These are phyloP conservation scores for Umbelopsis vinacea DNA, from an alignment of 192 early-diverging fungal species.

Conservation along the genomic window DNA sequence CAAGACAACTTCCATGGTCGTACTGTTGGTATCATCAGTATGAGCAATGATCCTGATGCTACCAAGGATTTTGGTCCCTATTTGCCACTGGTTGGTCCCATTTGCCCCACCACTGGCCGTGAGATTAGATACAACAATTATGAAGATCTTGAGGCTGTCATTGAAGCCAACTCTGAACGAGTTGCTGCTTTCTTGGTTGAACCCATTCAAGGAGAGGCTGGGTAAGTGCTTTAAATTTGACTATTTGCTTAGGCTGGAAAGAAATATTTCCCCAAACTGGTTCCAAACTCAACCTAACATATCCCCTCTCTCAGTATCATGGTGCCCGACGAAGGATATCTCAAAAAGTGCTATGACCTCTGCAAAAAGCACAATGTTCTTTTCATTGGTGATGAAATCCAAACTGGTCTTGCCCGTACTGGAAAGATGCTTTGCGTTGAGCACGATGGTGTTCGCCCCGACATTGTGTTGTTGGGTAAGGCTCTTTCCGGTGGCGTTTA, in stretches of 20 bases:
- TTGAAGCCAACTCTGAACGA: constrained; percentile 80
- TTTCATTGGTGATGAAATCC: constrained; percentile 98
- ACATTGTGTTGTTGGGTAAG: constrained; percentile 95
- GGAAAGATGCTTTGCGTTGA: constrained; percentile 95
- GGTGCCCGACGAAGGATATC: constrained; percentile 93
- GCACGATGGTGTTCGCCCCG: constrained; percentile 90
- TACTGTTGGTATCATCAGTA: constrained; percentile 90
- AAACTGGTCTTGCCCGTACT: constrained; percentile 94
- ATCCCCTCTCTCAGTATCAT: constrained; percentile 62
- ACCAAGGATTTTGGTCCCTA: constrained; percentile 93
- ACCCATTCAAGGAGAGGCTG: constrained; percentile 99
- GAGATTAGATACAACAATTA: constrained; percentile 83
- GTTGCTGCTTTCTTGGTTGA: constrained; percentile 96
- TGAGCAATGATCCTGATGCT: constrained; percentile 92
- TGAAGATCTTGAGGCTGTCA: constrained; percentile 85
- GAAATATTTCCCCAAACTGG: too few species aligned
- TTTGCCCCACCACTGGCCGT: constrained; percentile 73
- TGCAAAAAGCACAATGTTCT: constrained; percentile 98
- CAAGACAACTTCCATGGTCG: constrained; percentile 96
- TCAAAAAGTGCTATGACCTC: constrained; percentile 82
- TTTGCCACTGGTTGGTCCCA: constrained; percentile 82
- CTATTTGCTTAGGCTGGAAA: background rate
- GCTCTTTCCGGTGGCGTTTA: constrained; percentile 97
- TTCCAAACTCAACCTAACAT: background rate
- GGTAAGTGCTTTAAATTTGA: constrained; percentile 46